Evolutionary conservation across 2,329 filamentous ascomycete genomes (phyloP), one percentile per base, ranked within the genome.

Genomic region (Corynespora cassiicola): DNA sequence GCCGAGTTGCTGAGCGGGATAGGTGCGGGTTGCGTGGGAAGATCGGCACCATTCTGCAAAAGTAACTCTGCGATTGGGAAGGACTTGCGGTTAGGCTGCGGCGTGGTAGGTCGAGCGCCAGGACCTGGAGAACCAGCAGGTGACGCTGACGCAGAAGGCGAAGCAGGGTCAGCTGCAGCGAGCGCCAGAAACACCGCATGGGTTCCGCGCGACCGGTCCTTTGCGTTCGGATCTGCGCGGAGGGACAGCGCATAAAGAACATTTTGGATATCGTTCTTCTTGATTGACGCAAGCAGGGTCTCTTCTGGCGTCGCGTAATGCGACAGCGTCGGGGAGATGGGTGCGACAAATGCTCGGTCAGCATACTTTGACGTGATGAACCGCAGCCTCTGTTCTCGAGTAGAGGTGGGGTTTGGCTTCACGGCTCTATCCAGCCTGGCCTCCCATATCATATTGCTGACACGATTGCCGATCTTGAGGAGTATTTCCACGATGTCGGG

Each of bases 391-490:
- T 96, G 89, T 66, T 99, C 94, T 25, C 94, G 83, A 5, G 85
- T 91, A 16, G 91, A 89, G 54, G 86, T 84, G 0, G 89, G 79
- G 1, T 77, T 74, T 4, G 90, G 90, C 63, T 96, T 97, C 29
- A 80, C 60, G 5, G 79, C 73, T 16, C 79, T 79, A 42, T 96
- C 90, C 16, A 97, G 77, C 45, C 75, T 88, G 10, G 90, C 86
- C 73, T 99, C 94, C 90, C 91, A 99, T 14, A 99, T 79, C 85
- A 92, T 92, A 69, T 99, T 99, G 56, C 91, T 94, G 34, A 96
- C 84, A 33, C 91, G 84, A 66, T 99, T 99, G 47, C 95, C 95
- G 47, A 99, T 84, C 42, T 92, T 84, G 41, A 96, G 76, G 26
- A 99, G 79, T 31, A 99, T 80, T 64, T 99, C 95, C 66, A 99